Conservation (phyloP, 106 monocot genomes). For the Gastrodia elata region DNA sequence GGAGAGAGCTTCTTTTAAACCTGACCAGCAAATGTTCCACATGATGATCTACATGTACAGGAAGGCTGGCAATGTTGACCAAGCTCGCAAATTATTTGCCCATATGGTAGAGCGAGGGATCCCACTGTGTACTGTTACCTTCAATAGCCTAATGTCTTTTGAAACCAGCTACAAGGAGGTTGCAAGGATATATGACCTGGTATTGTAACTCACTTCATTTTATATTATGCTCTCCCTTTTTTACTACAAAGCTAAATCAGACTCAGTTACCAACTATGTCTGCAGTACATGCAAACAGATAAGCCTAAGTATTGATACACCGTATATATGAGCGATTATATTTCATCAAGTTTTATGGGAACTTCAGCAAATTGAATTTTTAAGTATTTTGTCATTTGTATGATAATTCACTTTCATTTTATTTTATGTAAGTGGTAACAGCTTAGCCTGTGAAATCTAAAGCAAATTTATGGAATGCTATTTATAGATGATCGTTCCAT, state of each 20-base stretch:
- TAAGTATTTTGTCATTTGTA: neutral
- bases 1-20: constrained; percentile 65
- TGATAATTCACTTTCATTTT: neutral
- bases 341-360: neutral
- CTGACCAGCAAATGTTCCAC: constrained; percentile 98
- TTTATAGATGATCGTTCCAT: neutral
- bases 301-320: neutral
- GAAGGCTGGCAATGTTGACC: constrained; percentile 77
- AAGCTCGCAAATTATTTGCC: constrained; percentile 77
- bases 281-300: neutral
- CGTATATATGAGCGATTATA: neutral
- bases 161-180: constrained; percentile 90
- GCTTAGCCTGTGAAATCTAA: neutral
- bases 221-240: neutral
- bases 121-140: constrained; percentile 73
- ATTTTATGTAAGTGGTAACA: neutral
- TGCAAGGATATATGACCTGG: constrained; percentile 95
- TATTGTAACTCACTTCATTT: constrained; percentile 17
- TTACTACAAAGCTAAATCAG: neutral
- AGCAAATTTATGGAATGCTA: neutral
- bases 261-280: neutral
- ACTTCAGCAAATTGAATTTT: neutral
- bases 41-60: constrained; percentile 99
- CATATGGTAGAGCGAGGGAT: constrained; percentile 74
- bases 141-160: constrained; percentile 96